These are phyloP conservation scores for Colletotrichum sublineola DNA, from an alignment of 2,329 filamentous ascomycete genomes.

Conservation along the genomic window DNA sequence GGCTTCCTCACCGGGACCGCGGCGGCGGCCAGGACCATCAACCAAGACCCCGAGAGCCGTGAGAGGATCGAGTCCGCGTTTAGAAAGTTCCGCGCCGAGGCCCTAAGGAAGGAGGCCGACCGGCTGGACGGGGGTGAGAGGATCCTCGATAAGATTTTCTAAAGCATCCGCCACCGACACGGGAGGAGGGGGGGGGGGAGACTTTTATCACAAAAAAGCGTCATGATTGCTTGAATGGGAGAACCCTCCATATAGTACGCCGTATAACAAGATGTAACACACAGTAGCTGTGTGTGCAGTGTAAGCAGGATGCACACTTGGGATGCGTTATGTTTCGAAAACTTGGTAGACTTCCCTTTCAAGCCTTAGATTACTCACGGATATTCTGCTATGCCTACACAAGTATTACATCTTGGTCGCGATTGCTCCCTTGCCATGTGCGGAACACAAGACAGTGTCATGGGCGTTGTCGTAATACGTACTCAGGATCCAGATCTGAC, in stretches of 20 bases:
- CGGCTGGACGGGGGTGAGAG: conserved; percentile 58
- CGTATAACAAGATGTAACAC: not conserved
- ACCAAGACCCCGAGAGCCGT: conserved; percentile 64
- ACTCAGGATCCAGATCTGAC: too few relatives aligned
- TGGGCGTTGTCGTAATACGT: not conserved
- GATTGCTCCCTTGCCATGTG: not conserved
- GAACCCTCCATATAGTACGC: too few relatives aligned
- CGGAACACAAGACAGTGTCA: not conserved
- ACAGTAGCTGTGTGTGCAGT: too few relatives aligned
- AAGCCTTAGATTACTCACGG: not conserved
- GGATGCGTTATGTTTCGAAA: not conserved
- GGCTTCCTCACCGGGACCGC: conserved; percentile 70
- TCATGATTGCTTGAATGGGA: too few relatives aligned
- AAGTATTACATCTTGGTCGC: not conserved
- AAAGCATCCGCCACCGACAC: not conserved
- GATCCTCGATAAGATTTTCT: conserved; percentile 36
- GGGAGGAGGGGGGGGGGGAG: too few relatives aligned
- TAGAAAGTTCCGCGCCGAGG: conserved; percentile 72
- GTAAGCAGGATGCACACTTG: not conserved
- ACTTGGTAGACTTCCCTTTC: not conserved
- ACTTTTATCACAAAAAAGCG: too few relatives aligned
- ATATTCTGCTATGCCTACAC: not conserved
- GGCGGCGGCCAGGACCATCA: conserved; percentile 66
- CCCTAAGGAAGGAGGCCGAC: conserved; percentile 71
- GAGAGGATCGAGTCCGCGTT: conserved; percentile 74